Evolutionary conservation across 768 basidiomycete genomes (phyloP).

Genomic region (Cystoderma amianthinum): DNA sequence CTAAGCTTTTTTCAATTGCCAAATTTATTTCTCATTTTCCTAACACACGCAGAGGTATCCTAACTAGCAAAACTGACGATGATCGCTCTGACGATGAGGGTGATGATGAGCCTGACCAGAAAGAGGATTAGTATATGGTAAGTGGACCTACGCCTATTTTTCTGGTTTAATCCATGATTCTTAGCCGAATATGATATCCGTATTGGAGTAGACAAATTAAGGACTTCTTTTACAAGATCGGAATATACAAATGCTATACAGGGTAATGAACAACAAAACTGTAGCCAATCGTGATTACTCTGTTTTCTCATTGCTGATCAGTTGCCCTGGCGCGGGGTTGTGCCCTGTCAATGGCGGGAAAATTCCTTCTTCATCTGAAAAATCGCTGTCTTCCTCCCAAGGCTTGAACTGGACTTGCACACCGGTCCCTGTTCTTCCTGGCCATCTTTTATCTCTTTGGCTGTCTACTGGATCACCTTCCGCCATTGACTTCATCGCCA

Average conservation of each 20-base stretch:
- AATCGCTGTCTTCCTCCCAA: conserved; percentile 53
- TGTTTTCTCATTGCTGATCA: too few relatives aligned
- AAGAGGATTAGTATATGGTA: conserved; percentile 14
- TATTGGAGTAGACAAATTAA: not conserved
- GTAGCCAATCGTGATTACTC: not conserved
- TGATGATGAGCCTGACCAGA: conserved; percentile 49
- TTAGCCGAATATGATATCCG: not conserved
- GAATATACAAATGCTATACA: not conserved
- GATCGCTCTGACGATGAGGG: conserved; percentile 79
- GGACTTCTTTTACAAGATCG: not conserved
- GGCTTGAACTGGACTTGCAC: conserved; percentile 52
- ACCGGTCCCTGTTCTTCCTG: conserved; percentile 39
- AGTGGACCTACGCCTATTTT: not conserved
- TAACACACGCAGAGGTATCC: conserved; percentile 52
- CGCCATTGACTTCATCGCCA: conserved; percentile 65
- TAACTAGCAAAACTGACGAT: conserved; percentile 44
- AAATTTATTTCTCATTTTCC: conserved; percentile 65
- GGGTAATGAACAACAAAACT: not conserved
- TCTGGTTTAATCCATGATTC: not conserved
- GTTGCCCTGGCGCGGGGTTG: not conserved
- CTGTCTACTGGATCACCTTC: conserved; percentile 64
- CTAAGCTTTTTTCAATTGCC: conserved; percentile 62
- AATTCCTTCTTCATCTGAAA: conserved; percentile 35
- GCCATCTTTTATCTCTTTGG: conserved; percentile 79
- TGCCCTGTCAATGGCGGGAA: conserved; percentile 15